phyloP scores from a whole-genome alignment of 208 protist species.

The Acanthamoeba healyi region DNA sequence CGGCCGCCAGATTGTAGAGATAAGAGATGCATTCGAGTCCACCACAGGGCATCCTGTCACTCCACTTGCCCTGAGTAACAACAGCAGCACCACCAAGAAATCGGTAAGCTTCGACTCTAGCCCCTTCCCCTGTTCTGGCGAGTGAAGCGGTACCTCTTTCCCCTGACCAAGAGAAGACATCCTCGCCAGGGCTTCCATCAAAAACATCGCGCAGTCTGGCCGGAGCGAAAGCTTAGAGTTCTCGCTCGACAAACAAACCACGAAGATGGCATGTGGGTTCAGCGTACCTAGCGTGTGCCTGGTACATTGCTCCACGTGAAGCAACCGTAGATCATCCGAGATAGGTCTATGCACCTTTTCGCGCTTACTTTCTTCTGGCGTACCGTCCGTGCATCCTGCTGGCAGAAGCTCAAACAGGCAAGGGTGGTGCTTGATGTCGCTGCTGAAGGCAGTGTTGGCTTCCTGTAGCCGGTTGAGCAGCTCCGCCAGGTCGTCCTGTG shows the following conservation, averaged over 20 bases:
- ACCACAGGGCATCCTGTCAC: neutral
- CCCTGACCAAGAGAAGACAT: neutral
- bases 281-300: neutral
- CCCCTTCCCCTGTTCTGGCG: neutral
- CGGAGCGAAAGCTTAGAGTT: neutral
- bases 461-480: neutral
- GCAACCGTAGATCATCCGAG: neutral
- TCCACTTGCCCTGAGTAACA: neutral
- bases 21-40: constrained; percentile 12
- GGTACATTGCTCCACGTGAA: constrained; percentile 11
- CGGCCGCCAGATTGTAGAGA: neutral
- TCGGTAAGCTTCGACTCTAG: neutral
- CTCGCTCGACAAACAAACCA: no score
- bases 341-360: neutral
- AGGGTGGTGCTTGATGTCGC: neutral
- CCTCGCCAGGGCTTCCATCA: neutral
- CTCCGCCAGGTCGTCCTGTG: constrained; percentile 27
- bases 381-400: neutral
- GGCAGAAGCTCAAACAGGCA: constrained; percentile 19
- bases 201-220: neutral
- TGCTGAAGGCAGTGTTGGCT: constrained; percentile 23
- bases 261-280: no score
- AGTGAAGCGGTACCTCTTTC: neutral
- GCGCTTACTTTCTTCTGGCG: neutral
- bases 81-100: neutral